A percentile compares a stretch with the other conserved stretches of the same genome.
Conservation (phyloP, 768 basidiomycete species). For the Amanita rubescens region DNA sequence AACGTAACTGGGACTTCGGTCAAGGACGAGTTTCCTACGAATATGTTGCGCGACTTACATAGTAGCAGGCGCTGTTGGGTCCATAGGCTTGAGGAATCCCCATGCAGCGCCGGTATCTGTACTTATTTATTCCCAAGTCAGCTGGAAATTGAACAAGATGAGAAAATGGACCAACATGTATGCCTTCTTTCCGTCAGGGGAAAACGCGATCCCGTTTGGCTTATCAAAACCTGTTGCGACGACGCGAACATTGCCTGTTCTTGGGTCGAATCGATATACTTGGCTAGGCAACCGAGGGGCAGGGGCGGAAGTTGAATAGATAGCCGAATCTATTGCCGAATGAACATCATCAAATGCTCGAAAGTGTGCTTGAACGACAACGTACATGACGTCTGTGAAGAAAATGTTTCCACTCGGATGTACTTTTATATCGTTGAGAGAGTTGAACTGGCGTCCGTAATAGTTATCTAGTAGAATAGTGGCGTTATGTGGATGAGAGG, state of each 20-base stretch:
- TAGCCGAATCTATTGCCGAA: conserved; percentile 46
- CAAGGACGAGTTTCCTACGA: neutral
- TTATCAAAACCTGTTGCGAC: conserved; percentile 73
- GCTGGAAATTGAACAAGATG: neutral
- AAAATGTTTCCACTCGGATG: conserved; percentile 65
- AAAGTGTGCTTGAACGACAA: conserved; percentile 7
- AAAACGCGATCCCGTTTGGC: conserved; percentile 71
- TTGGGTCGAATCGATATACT: conserved; percentile 70
- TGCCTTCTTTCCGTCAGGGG: conserved; percentile 52
- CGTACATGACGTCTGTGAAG: conserved; percentile 68
- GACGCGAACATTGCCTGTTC: conserved; percentile 54
- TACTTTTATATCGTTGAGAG: conserved; percentile 71
- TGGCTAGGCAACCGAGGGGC: conserved; percentile 61
- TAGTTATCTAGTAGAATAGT: conserved; percentile 73
- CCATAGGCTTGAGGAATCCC: conserved; percentile 36
- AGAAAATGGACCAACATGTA: conserved; percentile 41
- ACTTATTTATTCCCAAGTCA: conserved; percentile 19
- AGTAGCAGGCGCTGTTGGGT: conserved; percentile 56
- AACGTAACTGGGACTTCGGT: conserved; percentile 30
- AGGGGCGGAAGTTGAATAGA: conserved; percentile 58
- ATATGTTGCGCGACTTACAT: conserved; percentile 22
- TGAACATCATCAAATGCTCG: neutral
- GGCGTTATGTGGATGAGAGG: conserved; percentile 52
- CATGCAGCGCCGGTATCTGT: conserved; percentile 42
- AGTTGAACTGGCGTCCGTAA: conserved; percentile 77